Evolutionary conservation across 805 yeast species (phyloP).

Genomic region (Clavispora santaluciae): DNA sequence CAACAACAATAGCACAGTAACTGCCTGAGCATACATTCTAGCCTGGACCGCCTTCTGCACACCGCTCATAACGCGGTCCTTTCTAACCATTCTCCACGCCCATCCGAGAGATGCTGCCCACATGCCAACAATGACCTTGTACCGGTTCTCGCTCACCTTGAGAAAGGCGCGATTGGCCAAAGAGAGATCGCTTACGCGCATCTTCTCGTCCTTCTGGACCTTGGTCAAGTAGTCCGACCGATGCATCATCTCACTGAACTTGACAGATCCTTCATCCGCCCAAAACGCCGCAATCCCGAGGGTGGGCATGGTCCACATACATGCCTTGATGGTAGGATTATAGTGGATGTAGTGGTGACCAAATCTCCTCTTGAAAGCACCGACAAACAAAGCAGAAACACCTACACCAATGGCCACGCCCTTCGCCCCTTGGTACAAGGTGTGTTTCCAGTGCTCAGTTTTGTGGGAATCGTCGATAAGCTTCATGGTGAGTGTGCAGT

Average conservation of each 20-base stretch:
- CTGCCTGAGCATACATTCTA: constrained; percentile 85
- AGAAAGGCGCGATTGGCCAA: constrained; percentile 46
- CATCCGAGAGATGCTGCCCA: constrained; percentile 83
- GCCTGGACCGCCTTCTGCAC: constrained; percentile 84
- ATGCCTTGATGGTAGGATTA: constrained; percentile 46
- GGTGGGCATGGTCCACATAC: constrained; percentile 65
- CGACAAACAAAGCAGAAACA: constrained; percentile 52
- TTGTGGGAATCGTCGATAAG: constrained; percentile 61
- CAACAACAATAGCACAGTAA: constrained; percentile 65
- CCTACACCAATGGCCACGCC: constrained; percentile 56
- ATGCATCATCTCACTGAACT: constrained; percentile 60
- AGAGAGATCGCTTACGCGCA: constrained; percentile 49
- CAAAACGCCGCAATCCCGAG: constrained; percentile 54
- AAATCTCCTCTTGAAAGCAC: constrained; percentile 26
- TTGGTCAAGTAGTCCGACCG: constrained; percentile 41
- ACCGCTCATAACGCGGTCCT: constrained; percentile 67
- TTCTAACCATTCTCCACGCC: constrained; percentile 69
- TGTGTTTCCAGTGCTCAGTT: constrained; percentile 57
- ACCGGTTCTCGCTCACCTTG: constrained; percentile 50
- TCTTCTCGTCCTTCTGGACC: constrained; percentile 41
- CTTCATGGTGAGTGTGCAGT: constrained; percentile 48
- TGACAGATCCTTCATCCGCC: constrained; percentile 68
- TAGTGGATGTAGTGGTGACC: constrained; percentile 45
- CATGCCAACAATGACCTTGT: constrained; percentile 60
- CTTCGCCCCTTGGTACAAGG: constrained; percentile 55